These are phyloP conservation scores for Calonectria henricotiae DNA, from an alignment of 2,329 filamentous ascomycete species.

Conservation along the genomic window DNA sequence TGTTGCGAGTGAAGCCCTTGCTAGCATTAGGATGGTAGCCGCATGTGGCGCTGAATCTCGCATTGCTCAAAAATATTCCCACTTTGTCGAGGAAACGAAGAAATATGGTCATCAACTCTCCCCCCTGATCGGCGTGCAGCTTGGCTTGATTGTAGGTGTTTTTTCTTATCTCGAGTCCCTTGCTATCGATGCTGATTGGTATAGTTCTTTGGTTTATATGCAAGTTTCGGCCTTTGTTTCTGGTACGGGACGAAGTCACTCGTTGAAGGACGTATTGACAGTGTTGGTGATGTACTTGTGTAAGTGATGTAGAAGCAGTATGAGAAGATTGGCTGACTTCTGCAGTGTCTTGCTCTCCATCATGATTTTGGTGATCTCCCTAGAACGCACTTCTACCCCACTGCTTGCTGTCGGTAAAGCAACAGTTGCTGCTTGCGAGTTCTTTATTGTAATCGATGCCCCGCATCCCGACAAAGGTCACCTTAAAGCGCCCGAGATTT, in stretches of 20 bases:
- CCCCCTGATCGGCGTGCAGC: slow-evolving; percentile 69
- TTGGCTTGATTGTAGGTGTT: slow-evolving; percentile 64
- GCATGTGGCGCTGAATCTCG: slow-evolving; percentile 75
- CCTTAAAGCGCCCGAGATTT: slow-evolving; percentile 58
- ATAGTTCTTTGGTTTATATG: slow-evolving; percentile 70
- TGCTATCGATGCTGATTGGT: slow-evolving; percentile 34
- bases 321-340: slow-evolving; percentile 14
- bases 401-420: slow-evolving; percentile 73
- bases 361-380: slow-evolving; percentile 72
- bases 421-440: slow-evolving; percentile 72
- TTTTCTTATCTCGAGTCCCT: not conserved
- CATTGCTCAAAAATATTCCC: slow-evolving; percentile 68
- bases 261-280: slow-evolving; percentile 64
- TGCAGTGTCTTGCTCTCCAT: slow-evolving; percentile 70
- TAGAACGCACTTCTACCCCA: slow-evolving; percentile 73
- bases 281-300: slow-evolving; percentile 71
- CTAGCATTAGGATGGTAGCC: slow-evolving; percentile 74
- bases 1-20: slow-evolving; percentile 75
- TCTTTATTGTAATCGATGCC: slow-evolving; percentile 71
- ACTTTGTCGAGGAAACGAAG: slow-evolving; percentile 71
- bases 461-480: slow-evolving; percentile 59
- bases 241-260: slow-evolving; percentile 74
- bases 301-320: slow-evolving; percentile 54
- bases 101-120: slow-evolving; percentile 66
- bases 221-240: slow-evolving; percentile 72